Percentiles rank a stretch among this genome's conserved stretches.
These are phyloP conservation scores for Cerioporus squamosus DNA, from an alignment of 1,284 basidiomycete genomes.

Conservation along the genomic window DNA sequence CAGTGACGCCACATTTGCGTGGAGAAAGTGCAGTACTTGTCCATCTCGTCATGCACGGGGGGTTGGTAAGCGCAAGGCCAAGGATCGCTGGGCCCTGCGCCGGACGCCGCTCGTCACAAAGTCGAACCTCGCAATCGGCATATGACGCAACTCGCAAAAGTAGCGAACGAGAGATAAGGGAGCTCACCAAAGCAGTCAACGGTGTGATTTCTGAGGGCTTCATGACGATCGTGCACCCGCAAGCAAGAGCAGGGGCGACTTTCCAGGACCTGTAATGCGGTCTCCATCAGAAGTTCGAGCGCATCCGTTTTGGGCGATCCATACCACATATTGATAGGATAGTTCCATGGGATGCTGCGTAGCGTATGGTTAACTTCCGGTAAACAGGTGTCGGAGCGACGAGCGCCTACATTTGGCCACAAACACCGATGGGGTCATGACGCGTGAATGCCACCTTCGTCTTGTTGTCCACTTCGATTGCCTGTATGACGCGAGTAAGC, in stretches of 20 bases:
- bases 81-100: too few relatives aligned
- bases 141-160: too few relatives aligned
- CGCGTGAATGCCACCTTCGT: constrained; percentile 85
- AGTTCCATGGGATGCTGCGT: constrained; percentile 87
- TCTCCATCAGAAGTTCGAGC: background rate
- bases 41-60: too few relatives aligned
- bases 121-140: too few relatives aligned
- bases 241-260: constrained; percentile 87
- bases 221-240: constrained; percentile 88
- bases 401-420: constrained; percentile 78
- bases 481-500: constrained; percentile 43
- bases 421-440: constrained; percentile 94
- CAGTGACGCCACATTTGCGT: too few relatives aligned
- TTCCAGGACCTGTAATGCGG: constrained; percentile 79
- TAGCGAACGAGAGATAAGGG: background rate
- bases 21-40: too few relatives aligned
- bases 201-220: constrained; percentile 94
- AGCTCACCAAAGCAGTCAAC: constrained; percentile 79
- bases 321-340: constrained; percentile 90
- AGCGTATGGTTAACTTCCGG: background rate
- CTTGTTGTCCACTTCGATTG: constrained; percentile 82
- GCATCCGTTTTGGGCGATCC: constrained; percentile 16
- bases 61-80: too few relatives aligned
- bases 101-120: background rate
- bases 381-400: constrained; percentile 6